These are phyloP conservation scores for Penicillium italicum DNA, from an alignment of 2,329 filamentous ascomycete genomes.

Conservation along the genomic window DNA sequence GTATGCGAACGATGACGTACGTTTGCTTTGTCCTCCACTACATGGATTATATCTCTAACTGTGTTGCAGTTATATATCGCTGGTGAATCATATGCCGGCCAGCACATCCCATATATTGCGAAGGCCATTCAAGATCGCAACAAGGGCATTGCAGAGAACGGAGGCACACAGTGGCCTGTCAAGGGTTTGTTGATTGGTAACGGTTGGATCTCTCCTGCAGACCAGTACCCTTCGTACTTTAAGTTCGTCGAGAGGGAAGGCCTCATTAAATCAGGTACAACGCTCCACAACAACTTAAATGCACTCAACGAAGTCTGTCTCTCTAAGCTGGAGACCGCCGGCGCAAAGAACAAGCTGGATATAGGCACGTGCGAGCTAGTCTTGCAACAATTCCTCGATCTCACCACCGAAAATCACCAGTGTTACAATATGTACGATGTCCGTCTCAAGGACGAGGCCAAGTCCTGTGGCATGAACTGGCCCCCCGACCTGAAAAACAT, in stretches of 20 bases:
- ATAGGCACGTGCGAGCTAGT: conserved; percentile 70
- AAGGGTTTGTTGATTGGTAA: conserved; percentile 90
- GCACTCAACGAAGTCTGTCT: conserved; percentile 66
- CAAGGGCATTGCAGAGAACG: conserved; percentile 49
- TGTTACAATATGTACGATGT: conserved; percentile 98
- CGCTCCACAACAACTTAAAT: conserved; percentile 61
- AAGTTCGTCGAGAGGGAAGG: conserved; percentile 74
- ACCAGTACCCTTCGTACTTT: conserved; percentile 87
- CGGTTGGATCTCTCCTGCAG: conserved; percentile 87
- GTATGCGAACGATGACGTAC: conserved; percentile 85
- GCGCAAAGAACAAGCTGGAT: conserved; percentile 62
- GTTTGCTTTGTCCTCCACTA: conserved; percentile 36
- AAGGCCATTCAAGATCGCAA: conserved; percentile 86
- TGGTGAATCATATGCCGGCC: conserved; percentile 94
- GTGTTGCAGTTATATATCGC: conserved; percentile 75
- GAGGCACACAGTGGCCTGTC: conserved; percentile 65
- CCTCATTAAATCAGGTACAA: conserved; percentile 65
- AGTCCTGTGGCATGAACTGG: conserved; percentile 94
- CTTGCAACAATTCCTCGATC: conserved; percentile 65
- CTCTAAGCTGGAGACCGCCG: conserved; percentile 56
- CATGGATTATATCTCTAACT: not conserved
- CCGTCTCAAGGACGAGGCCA: conserved; percentile 70
- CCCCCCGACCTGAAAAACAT: conserved; percentile 77
- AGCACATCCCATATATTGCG: conserved; percentile 97
- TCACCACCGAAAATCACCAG: conserved; percentile 58